Base-by-base conservation (phyloP, 2,329 filamentous ascomycete species). In the Calonectria multiphialidica region DNA sequence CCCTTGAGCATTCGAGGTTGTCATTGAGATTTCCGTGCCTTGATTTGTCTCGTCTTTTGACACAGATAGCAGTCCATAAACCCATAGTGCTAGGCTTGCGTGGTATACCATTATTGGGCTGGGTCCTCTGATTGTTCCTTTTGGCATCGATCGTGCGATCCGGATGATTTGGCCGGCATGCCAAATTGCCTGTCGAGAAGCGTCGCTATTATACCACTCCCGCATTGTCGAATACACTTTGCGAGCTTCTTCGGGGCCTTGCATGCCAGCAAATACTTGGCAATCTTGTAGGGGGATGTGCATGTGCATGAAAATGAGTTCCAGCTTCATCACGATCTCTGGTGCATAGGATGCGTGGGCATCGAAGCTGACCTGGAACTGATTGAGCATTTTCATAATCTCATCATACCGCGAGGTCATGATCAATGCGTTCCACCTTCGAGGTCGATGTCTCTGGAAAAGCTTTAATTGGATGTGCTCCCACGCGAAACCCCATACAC, bases 121-220 rank as follows among this genome's bases (percentile, higher is more conserved):
- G 10, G 64, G 64, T 8, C 64, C 64, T 47, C 49, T n/a, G 23
- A 66, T 42, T 8, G 47, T 33, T n/a, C 35, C 49, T 25, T 35
- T 30, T 0, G 64, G 49, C 37, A 57, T 44, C 15, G 28, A 45
- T 25, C 49, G 33, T 9, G 64, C 49, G 2, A 57, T 37, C 3
- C 64, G 64, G 18, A 66, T 55, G 23, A 66, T 57, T 42, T 66
- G 64, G 18, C 64, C 64, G 5, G 64, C 64, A 28, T 66, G 37
- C 64, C 64, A 66, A 23, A 66, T 42, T 16, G 49, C 49, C 40
- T 25, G 45, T 16, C 64, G 16, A 13, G 64, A 37, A 25, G 49
- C 25, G 13, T 66, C 64, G n/a, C 35, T 45, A 2, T 35, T 12
- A 18, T 30, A 33, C 64, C 64, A 66, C 18, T 55, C 49, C n/a